Evolutionary conservation across 2,329 filamentous ascomycete genomes (phyloP).

Genomic region (Trichoderma sp.): DNA sequence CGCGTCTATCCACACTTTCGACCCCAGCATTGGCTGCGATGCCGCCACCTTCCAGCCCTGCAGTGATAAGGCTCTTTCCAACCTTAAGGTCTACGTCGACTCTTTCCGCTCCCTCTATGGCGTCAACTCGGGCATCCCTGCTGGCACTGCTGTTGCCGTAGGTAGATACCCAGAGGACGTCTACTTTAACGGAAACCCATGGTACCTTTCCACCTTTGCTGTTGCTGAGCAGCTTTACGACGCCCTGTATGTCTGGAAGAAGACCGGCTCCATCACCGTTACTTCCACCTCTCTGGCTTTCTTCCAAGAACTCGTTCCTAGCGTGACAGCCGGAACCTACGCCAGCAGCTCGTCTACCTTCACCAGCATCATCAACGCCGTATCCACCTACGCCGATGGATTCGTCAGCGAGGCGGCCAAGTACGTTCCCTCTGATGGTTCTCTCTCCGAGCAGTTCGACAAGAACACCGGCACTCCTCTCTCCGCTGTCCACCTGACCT

Average conservation of each 20-base stretch:
- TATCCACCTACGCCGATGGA: slow-evolving; percentile 61
- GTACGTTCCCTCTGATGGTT: slow-evolving; percentile 66
- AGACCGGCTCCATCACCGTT: slow-evolving; percentile 64
- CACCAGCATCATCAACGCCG: slow-evolving; percentile 59
- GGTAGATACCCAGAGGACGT: slow-evolving; percentile 73
- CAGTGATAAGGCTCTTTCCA: slow-evolving; percentile 69
- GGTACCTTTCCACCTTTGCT: slow-evolving; percentile 77
- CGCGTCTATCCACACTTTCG: slow-evolving; percentile 69
- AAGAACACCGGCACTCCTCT: slow-evolving; percentile 57
- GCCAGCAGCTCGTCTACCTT: slow-evolving; percentile 52
- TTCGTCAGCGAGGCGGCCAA: slow-evolving; percentile 65
- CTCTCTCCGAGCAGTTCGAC: slow-evolving; percentile 69
- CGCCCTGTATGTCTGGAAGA: slow-evolving; percentile 72
- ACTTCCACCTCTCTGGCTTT: slow-evolving; percentile 69
- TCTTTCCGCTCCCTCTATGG: slow-evolving; percentile 72
- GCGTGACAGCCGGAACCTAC: slow-evolving; percentile 66
- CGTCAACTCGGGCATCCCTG: slow-evolving; percentile 67
- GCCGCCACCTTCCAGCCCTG: slow-evolving; percentile 78
- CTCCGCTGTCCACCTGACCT: slow-evolving; percentile 70
- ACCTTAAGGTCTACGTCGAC: slow-evolving; percentile 75
- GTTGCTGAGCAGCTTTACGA: slow-evolving; percentile 82
- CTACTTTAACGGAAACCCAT: slow-evolving; percentile 80
- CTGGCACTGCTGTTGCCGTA: slow-evolving; percentile 63
- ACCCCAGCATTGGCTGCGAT: slow-evolving; percentile 68
- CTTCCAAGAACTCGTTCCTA: slow-evolving; percentile 68